Percentiles rank a stretch among this genome's conserved stretches.
phyloP scores from a whole-genome alignment of 1,284 basidiomycete genomes.

The Cerioporus squamosus region DNA sequence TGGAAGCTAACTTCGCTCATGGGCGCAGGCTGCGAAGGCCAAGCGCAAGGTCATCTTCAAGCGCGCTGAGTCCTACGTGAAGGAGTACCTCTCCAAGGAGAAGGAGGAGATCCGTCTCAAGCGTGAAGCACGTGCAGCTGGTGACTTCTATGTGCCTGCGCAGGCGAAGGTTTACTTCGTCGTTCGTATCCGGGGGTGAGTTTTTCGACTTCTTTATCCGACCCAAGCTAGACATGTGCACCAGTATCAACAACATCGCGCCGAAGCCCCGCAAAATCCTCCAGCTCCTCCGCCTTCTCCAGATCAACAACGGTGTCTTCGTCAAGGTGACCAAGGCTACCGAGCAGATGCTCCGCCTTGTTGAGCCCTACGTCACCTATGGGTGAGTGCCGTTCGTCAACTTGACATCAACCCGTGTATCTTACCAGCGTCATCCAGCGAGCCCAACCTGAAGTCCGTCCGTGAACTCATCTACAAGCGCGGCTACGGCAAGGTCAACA shows the following conservation, averaged over 20 bases:
- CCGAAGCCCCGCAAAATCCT: slow-evolving; percentile 99
- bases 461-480: slow-evolving; percentile 99
- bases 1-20: slow-evolving; percentile 33
- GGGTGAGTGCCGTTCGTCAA: slow-evolving; percentile 57
- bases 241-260: slow-evolving; percentile 99
- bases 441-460: slow-evolving; percentile 96
- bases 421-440: slow-evolving; percentile 47
- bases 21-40: slow-evolving; percentile 78
- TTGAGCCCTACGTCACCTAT: slow-evolving; percentile 97
- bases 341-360: slow-evolving; percentile 96
- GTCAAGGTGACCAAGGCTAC: slow-evolving; percentile 97
- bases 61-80: slow-evolving; percentile 98
- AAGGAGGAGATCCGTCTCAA: slow-evolving; percentile 97
- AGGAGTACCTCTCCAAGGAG: slow-evolving; percentile 94
- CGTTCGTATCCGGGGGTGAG: slow-evolving; percentile 92
- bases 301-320: slow-evolving; percentile 99
- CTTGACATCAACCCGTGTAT: no score
- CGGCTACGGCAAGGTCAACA: slow-evolving; percentile 98
- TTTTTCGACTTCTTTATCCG: slow-evolving; percentile 19
- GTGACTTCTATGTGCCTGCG: slow-evolving; percentile 97
- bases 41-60: slow-evolving; percentile 99
- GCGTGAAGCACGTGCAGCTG: slow-evolving; percentile 89
- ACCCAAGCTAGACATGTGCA: no score
- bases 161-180: slow-evolving; percentile 99
- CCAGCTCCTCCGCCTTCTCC: slow-evolving; percentile 96